These are phyloP conservation scores for Calvatia gigantea DNA, from an alignment of 768 basidiomycete species.

Conservation along the genomic window DNA sequence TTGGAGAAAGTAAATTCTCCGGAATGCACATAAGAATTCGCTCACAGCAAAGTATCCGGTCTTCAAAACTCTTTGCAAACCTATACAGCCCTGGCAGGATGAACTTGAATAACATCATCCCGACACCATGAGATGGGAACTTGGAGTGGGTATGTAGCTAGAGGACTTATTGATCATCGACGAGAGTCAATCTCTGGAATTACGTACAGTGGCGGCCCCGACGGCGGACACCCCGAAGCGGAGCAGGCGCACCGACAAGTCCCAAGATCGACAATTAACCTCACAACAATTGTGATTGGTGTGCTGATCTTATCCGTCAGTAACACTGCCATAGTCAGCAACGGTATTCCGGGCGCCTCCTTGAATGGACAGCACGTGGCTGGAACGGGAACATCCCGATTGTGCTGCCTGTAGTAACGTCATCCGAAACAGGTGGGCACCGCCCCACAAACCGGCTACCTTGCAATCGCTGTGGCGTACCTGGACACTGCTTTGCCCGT, in stretches of 20 bases:
- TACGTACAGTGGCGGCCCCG: background rate
- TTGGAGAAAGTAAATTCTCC: constrained; percentile 2
- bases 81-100: background rate
- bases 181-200: background rate
- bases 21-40: background rate
- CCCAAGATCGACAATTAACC: constrained; percentile 6
- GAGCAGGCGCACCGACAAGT: background rate
- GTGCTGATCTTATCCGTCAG: background rate
- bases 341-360: constrained; percentile 21
- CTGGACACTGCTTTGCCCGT: constrained; percentile 29
- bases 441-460: constrained; percentile 20
- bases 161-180: background rate
- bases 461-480: constrained; percentile 19
- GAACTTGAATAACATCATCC: background rate
- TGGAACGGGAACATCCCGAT: constrained; percentile 19
- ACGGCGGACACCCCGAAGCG: background rate
- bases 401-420: constrained; percentile 9
- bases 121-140: background rate
- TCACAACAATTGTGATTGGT: too few species aligned
- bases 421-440: constrained; percentile 21
- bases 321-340: constrained; percentile 28
- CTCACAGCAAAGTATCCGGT: background rate
- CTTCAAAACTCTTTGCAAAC: background rate
- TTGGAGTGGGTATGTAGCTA: background rate
- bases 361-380: constrained; percentile 24